A percentile compares a stretch with the other conserved stretches of the same genome.
Evolutionary conservation across 2,329 filamentous ascomycete genomes (phyloP).

Genomic region (Ascochyta rabiei): DNA sequence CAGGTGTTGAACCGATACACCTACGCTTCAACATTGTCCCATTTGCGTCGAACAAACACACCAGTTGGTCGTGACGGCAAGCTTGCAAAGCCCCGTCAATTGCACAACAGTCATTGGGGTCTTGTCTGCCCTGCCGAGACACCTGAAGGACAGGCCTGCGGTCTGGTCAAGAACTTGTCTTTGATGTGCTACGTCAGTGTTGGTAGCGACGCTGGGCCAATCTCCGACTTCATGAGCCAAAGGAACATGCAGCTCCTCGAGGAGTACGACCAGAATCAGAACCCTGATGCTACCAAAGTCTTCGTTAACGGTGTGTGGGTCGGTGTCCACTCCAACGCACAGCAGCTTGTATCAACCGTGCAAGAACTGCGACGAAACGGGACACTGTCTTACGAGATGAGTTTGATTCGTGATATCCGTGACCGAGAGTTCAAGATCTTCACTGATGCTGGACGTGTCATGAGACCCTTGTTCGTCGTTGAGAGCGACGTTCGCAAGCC

Average conservation of each 20-base stretch:
- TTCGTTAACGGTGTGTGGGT: constrained; percentile 99
- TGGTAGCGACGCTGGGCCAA: constrained; percentile 85
- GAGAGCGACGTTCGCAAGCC: constrained; percentile 79
- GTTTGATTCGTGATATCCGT: constrained; percentile 92
- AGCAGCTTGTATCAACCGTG: constrained; percentile 80
- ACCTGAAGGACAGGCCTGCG: constrained; percentile 96
- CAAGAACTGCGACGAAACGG: constrained; percentile 78
- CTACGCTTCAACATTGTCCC: constrained; percentile 93
- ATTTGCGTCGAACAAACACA: constrained; percentile 96
- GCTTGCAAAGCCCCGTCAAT: constrained; percentile 93
- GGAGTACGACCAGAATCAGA: constrained; percentile 72
- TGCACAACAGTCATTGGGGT: constrained; percentile 99
- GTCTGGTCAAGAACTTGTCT: constrained; percentile 95
- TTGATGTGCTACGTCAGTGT: constrained; percentile 99
- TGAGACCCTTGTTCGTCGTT: constrained; percentile 90
- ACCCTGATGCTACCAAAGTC: constrained; percentile 93
- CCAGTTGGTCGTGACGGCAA: constrained; percentile 98
- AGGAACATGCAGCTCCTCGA: constrained; percentile 96
- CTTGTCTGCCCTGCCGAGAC: constrained; percentile 97
- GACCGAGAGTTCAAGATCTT: constrained; percentile 99
- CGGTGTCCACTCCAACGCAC: constrained; percentile 88
- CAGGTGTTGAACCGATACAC: constrained; percentile 98
- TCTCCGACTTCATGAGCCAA: constrained; percentile 94
- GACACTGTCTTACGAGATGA: constrained; percentile 89
- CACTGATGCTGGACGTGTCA: constrained; percentile 93